These are phyloP conservation scores for Phytophthora palmivora DNA, from an alignment of 352 stramenopile species.

Conservation along the genomic window DNA sequence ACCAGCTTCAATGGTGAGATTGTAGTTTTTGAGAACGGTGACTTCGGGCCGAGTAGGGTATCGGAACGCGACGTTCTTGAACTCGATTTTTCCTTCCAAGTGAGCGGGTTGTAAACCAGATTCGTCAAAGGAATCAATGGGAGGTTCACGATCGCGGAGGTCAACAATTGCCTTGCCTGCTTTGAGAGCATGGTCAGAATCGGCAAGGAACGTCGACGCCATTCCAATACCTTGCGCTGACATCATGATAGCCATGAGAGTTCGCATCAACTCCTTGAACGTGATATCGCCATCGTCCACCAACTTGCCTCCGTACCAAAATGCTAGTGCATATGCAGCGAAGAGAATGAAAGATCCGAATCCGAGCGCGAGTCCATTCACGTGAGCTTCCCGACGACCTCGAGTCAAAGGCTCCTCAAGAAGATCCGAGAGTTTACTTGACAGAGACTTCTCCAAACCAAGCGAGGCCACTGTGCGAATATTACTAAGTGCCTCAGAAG, in stretches of 20 bases:
- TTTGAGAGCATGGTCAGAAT: constrained; percentile 78
- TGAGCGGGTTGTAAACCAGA: constrained; percentile 18
- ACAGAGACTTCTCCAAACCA: constrained; percentile 36
- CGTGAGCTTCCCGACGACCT: constrained; percentile 34
- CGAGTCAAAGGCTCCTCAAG: constrained; percentile 40
- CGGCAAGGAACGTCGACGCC: constrained; percentile 29
- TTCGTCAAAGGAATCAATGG: constrained; percentile 50
- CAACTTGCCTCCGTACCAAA: constrained; percentile 67
- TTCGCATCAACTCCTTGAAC: constrained; percentile 37
- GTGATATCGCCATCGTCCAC: constrained; percentile 46
- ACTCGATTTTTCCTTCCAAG: constrained; percentile 36
- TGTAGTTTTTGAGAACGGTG: too few relatives aligned
- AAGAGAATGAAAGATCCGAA: too few relatives aligned
- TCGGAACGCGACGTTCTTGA: too few relatives aligned
- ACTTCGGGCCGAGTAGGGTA: too few relatives aligned
- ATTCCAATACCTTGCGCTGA: constrained; percentile 37
- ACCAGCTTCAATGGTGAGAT: too few relatives aligned
- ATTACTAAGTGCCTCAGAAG: constrained; percentile 51
- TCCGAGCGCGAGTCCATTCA: constrained; percentile 57
- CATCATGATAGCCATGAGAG: constrained; percentile 67
- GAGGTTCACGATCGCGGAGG: constrained; percentile 33
- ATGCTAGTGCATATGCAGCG: constrained; percentile 57
- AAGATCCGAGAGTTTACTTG: constrained; percentile 26
- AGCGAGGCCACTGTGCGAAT: constrained; percentile 56
- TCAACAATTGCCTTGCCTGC: constrained; percentile 41